Base-by-base conservation (phyloP, 2,329 filamentous ascomycete genomes). In the Beauveria pseudobassiana region DNA sequence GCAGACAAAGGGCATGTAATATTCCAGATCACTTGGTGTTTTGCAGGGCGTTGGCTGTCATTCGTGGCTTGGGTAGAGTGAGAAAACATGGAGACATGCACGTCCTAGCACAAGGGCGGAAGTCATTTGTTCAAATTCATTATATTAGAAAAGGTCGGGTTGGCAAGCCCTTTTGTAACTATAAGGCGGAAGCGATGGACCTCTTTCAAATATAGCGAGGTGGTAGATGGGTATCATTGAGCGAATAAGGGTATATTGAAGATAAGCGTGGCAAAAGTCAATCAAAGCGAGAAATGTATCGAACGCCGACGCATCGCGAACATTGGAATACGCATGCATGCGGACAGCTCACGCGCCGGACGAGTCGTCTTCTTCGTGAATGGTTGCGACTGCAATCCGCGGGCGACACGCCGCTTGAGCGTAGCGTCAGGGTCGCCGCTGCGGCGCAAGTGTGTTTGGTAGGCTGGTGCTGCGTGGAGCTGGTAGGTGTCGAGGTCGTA, bases 351-450 rank as follows among this genome's bases (percentile, higher is more conserved):
- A 60, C 3, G 9, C 58, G 46, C 80, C 81, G 24, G 80, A 84
- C 67, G 79, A 79, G 70, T 89, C 87, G 57, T 88, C 86, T 70
- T 91, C 88, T 72, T 90, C 88, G 62, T 88, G 80, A 64, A 91
- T 91, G 0, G 85, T 88, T 88, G 85, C 30, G 82, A 80, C 49
- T 88, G 73, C 20, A 90, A 70, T 1, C 82, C 81, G 56, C 77
- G 74, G 5, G 75, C 74, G 53, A 76, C 73, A 57, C 76, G 74
- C 60, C 77, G 73, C 10, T 76, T 71, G 28, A 72, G 70, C 20
- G 12, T 71, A 70, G 74, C 59, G 16, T 77, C 75, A 1, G 72
- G 63, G 22, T 77, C 75, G 22, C 71, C 72, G 30, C 34, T 18
- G 10, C 58, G 58, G 18, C 58, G 58, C 40, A 48, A 42, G 22